Percentiles rank a stretch among this genome's conserved stretches.
These are phyloP conservation scores for Sicyos baderoa DNA, from an alignment of 306 rosid genomes.

Conservation along the genomic window DNA sequence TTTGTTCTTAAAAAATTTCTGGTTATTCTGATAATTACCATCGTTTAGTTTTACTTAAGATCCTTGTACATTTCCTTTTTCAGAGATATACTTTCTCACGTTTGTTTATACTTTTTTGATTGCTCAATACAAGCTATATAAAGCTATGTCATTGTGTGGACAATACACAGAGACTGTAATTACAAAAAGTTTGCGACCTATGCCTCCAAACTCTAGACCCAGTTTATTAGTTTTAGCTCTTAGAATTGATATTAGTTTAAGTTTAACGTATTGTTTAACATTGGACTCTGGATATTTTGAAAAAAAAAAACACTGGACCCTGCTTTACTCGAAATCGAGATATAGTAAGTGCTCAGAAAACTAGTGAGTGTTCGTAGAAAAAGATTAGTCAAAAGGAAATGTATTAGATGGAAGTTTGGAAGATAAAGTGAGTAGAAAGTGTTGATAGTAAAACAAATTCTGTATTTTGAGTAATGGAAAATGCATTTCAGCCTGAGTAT, in stretches of 20 bases:
- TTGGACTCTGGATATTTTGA: not conserved
- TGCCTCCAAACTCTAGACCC: too few species aligned
- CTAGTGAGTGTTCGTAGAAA: not conserved
- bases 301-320: not conserved
- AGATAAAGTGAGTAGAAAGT: not conserved
- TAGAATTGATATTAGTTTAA: not conserved
- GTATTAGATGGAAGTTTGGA: not conserved
- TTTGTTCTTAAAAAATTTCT: not conserved
- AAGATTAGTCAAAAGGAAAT: not conserved
- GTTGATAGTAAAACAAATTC: not conserved
- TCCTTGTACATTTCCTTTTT: not conserved
- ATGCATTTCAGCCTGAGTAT: not conserved
- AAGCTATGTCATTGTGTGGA: too few species aligned
- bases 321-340: not conserved
- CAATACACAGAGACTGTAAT: too few species aligned
- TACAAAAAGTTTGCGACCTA: too few species aligned
- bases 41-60: not conserved
- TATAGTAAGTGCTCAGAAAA: not conserved
- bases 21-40: not conserved
- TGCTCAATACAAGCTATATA: too few species aligned
- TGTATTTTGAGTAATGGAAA: not conserved
- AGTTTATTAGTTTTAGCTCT: not conserved
- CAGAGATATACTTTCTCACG: not conserved
- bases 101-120: too few species aligned
- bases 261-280: not conserved